phyloP scores from a whole-genome alignment of 2,329 filamentous ascomycete species.

The Akanthomyces muscarius region DNA sequence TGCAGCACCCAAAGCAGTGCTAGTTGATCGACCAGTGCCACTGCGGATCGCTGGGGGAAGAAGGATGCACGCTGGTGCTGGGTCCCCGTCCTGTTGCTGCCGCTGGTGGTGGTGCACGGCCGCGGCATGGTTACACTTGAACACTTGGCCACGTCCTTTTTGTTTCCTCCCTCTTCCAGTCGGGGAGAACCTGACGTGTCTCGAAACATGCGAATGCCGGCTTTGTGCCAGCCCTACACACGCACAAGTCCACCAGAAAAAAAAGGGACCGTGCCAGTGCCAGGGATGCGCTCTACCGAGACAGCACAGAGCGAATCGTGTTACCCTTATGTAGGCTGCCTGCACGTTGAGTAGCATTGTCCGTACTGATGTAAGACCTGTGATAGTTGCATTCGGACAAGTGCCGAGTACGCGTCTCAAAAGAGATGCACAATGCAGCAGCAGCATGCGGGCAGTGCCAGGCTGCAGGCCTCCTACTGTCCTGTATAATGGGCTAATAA shows the following conservation, averaged over 20 bases:
- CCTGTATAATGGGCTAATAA: background rate
- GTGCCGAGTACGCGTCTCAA: background rate
- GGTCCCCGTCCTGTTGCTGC: background rate
- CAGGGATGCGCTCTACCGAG: background rate
- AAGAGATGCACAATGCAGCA: background rate
- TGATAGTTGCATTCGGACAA: background rate
- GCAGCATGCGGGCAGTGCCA: background rate
- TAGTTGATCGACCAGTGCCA: conserved; percentile 1
- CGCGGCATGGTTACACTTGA: background rate
- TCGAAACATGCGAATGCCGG: background rate
- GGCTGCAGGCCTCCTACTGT: background rate
- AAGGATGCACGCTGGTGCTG: too few species aligned
- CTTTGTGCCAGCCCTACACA: too few species aligned
- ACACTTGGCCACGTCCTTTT: background rate
- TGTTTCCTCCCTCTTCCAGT: background rate
- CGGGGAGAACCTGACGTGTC: background rate
- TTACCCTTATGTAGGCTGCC: background rate
- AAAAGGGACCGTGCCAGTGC: background rate
- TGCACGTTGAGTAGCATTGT: background rate
- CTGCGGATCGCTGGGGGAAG: background rate
- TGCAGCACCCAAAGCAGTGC: background rate
- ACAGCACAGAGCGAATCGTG: background rate
- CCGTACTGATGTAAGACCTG: background rate
- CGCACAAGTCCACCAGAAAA: background rate
- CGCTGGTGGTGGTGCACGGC: background rate